phyloP scores from a whole-genome alignment of 768 basidiomycete genomes.

The Tylopilus intermedius region DNA sequence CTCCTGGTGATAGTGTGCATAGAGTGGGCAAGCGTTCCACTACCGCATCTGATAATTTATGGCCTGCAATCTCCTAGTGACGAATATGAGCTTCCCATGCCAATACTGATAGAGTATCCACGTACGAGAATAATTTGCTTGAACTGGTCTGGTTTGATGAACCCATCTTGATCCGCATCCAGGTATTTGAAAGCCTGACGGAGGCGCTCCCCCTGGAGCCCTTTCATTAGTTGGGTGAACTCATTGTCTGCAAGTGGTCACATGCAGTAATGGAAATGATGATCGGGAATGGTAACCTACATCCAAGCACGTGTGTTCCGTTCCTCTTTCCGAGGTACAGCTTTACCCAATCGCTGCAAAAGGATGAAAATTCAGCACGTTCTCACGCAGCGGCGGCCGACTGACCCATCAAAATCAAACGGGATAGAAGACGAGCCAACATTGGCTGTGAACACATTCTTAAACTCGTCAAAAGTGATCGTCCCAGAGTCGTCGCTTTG shows the following conservation, averaged over 20 bases:
- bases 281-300: slow-evolving; percentile 41
- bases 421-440: slow-evolving; percentile 78
- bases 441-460: slow-evolving; percentile 81
- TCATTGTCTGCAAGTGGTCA: slow-evolving; percentile 63
- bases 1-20: slow-evolving; percentile 83
- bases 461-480: slow-evolving; percentile 94
- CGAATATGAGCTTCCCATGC: neutral
- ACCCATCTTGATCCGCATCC: slow-evolving; percentile 87
- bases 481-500: slow-evolving; percentile 83
- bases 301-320: slow-evolving; percentile 86
- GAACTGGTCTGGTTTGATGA: slow-evolving; percentile 91
- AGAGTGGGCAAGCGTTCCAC: slow-evolving; percentile 90
- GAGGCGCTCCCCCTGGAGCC: slow-evolving; percentile 93
- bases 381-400: neutral
- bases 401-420: slow-evolving; percentile 90
- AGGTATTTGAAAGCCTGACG: slow-evolving; percentile 94
- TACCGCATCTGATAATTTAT: slow-evolving; percentile 93
- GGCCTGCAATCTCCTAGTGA: slow-evolving; percentile 85
- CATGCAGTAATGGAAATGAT: slow-evolving; percentile 6
- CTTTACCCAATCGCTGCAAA: slow-evolving; percentile 85
- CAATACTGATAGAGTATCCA: neutral
- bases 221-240: slow-evolving; percentile 98
- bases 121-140: slow-evolving; percentile 89
- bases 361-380: slow-evolving; percentile 2
- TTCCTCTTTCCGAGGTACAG: slow-evolving; percentile 92